A percentile compares a stretch with the other conserved stretches of the same genome.
Evolutionary conservation across 2,329 filamentous ascomycete species (phyloP).

Genomic region (Ilyonectria mors-panacis): DNA sequence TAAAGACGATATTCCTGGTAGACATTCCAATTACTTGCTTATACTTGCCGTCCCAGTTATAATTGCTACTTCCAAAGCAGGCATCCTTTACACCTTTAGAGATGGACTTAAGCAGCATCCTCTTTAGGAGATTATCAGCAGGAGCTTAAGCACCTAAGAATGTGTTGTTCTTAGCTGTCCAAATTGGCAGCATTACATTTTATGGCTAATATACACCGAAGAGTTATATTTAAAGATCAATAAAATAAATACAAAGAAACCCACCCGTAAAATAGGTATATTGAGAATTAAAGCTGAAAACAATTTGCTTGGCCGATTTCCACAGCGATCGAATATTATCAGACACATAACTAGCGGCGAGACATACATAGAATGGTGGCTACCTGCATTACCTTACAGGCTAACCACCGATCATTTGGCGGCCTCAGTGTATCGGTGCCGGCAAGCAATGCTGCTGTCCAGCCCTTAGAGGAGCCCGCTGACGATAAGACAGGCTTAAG

Average conservation of each 20-base stretch:
- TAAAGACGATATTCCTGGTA: conserved; percentile 23
- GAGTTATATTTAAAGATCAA: no score
- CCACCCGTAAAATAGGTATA: no score
- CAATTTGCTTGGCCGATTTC: no score
- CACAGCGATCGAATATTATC: no score
- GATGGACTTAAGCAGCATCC: conserved; percentile 15
- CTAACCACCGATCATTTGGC: neutral
- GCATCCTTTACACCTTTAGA: conserved; percentile 10
- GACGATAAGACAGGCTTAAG: no score
- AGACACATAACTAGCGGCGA: no score
- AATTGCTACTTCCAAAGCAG: neutral
- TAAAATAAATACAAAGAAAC: no score
- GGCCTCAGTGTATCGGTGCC: conserved; percentile 36
- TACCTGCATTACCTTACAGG: neutral
- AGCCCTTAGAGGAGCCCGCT: conserved; percentile 25
- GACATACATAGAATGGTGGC: no score
- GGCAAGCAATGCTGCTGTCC: conserved; percentile 30
- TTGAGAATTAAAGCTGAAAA: no score
- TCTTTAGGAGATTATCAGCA: conserved; percentile 9
- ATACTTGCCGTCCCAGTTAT: conserved; percentile 27
- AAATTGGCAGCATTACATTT: conserved; percentile 24
- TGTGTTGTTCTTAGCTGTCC: conserved; percentile 26
- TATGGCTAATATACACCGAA: no score
- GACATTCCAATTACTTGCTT: conserved; percentile 26
- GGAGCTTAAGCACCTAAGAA: conserved; percentile 8